Conservation (phyloP, 2,329 filamentous ascomycete species). For the Sclerotinia nivalis region DNA sequence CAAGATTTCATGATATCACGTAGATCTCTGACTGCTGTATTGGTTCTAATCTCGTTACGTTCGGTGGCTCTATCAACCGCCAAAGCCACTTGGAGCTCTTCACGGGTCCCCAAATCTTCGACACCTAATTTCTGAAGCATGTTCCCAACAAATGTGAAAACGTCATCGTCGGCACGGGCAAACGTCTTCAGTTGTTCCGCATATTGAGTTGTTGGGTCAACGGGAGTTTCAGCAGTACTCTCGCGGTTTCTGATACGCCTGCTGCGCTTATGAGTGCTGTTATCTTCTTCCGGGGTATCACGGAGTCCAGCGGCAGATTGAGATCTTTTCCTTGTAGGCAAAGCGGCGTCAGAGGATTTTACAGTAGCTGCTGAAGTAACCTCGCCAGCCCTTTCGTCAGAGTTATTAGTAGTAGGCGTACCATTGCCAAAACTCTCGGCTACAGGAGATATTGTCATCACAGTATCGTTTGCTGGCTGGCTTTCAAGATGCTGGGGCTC, state of each 20-base stretch:
- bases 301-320: conserved; percentile 61
- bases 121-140: conserved; percentile 38
- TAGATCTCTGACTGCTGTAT: conserved; percentile 42
- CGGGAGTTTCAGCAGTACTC: conserved; percentile 49
- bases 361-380: conserved; percentile 33
- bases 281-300: conserved; percentile 59
- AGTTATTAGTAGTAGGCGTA: conserved; percentile 28
- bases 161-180: conserved; percentile 37
- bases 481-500: conserved; percentile 26
- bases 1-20: conserved; percentile 43
- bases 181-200: conserved; percentile 53
- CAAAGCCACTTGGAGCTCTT: conserved; percentile 36
- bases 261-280: conserved; percentile 59
- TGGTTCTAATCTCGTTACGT: conserved; percentile 30
- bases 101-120: conserved; percentile 38
- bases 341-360: conserved; percentile 31
- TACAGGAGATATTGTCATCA: conserved; percentile 32
- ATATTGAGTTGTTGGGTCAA: conserved; percentile 54
- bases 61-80: conserved; percentile 27
- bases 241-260: conserved; percentile 65
- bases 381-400: conserved; percentile 30
- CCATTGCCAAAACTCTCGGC: conserved; percentile 27
- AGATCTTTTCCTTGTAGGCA: conserved; percentile 57
- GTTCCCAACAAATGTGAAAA: conserved; percentile 38
- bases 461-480: conserved; percentile 36